Evolutionary conservation across 2,329 filamentous ascomycete species (phyloP).

Genomic region (Pezicula carpinea): DNA sequence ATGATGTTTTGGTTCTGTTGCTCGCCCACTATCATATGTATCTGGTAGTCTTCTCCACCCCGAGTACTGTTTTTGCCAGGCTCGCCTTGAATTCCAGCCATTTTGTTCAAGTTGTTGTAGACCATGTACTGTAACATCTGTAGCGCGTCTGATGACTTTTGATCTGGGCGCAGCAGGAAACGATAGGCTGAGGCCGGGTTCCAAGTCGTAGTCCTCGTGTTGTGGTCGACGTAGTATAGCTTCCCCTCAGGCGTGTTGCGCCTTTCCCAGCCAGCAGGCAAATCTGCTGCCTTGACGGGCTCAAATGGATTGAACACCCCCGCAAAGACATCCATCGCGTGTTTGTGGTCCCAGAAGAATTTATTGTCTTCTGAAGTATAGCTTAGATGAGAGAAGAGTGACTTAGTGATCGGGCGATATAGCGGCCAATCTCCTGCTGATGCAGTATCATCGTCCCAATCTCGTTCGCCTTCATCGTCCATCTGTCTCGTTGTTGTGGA

Average conservation of each 20-base stretch:
- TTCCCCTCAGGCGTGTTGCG: conserved; percentile 86
- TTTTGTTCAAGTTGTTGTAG: conserved; percentile 15
- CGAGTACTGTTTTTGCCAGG: no score
- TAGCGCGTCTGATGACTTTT: conserved; percentile 8
- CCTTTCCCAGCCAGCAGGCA: conserved; percentile 91
- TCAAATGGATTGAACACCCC: conserved; percentile 28
- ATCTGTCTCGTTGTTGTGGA: not conserved
- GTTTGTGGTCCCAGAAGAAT: conserved; percentile 84
- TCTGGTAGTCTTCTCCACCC: no score
- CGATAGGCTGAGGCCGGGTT: conserved; percentile 1
- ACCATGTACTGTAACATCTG: conserved; percentile 11
- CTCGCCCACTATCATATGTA: no score
- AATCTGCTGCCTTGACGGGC: conserved; percentile 50
- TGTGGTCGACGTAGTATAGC: conserved; percentile 93
- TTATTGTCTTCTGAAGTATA: conserved; percentile 6
- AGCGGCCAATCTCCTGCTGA: conserved; percentile 19
- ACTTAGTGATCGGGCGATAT: conserved; percentile 20
- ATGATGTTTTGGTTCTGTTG: not conserved
- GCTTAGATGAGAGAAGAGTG: conserved; percentile 17
- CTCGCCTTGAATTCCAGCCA: not conserved
- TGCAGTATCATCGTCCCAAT: not conserved
- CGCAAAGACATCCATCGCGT: conserved; percentile 52
- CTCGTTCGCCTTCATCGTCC: not conserved
- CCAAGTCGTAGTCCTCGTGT: conserved; percentile 93
- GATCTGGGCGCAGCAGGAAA: conserved; percentile 1